Base-by-base conservation (phyloP, 495 filamentous ascomycete genomes). In the Wilcoxina mikolae region DNA sequence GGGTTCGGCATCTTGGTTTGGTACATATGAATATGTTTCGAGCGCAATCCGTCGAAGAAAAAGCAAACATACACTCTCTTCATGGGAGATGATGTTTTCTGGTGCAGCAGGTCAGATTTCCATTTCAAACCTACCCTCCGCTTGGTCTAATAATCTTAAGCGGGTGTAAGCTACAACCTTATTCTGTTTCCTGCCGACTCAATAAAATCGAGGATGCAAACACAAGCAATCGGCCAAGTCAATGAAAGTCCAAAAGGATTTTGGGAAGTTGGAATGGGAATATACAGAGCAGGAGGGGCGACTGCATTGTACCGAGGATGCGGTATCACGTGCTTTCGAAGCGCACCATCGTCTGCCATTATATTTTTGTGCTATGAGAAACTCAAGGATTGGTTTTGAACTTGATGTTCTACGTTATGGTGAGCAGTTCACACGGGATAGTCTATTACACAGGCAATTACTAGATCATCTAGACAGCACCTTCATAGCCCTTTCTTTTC, bases 101-200 rank as follows among this genome's bases (percentile, higher is more conserved):
- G 64, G 64, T 27, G 64, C 64, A 50, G 24, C 56, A 47, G 64
- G 64, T 66, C 47, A 25, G 28, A 9, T 33, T 52, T 22, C 11
- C 29, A 20, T 56, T 4, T 12, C 33, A 38, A 5, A 39, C 42
- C 17, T n/a, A n/a, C n/a, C n/a, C n/a, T n/a, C n/a, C 7, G 24
- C 24, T 22, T 47, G 15, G 7, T 22, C 43, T 60, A 33, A 60
- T 24, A 23, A 23, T 51, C 27, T 12, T 18, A 25, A 67, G 65
- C 90, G 18, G 91, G 91, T 42, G 84, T 96, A 71, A 79, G 77
- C 51, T 98, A 96, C 66, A 98, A 96, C 61, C 95, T 96, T 62
- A 66, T 94, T 25, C 94, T 94, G 72, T 98, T 89, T 68, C 91
- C 91, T 0, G 91, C 93, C 38, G 91, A 98, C 65, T 95, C 91